A percentile compares a stretch with the other conserved stretches of the same genome.
These are phyloP conservation scores for Daedalea quercina DNA, from an alignment of 768 basidiomycete species.

Conservation along the genomic window DNA sequence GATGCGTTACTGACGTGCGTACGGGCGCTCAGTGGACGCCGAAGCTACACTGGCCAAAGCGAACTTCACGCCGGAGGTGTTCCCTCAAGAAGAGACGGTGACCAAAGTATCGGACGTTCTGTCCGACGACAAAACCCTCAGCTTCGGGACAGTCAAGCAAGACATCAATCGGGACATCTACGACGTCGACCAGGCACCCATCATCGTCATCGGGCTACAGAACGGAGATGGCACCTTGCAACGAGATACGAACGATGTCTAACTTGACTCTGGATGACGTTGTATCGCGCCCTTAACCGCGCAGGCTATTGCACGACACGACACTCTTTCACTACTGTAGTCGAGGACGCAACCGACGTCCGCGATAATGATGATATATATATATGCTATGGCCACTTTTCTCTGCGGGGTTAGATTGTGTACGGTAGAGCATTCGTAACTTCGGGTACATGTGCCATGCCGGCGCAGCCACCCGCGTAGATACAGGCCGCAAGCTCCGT, in stretches of 20 bases:
- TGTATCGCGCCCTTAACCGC: too few relatives aligned
- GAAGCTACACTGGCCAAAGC: conserved; percentile 14
- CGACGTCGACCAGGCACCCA: conserved; percentile 10
- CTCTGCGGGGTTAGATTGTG: not conserved
- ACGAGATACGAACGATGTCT: too few relatives aligned
- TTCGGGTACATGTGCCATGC: conserved; percentile 16
- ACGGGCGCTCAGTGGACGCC: conserved; percentile 11
- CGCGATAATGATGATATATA: too few relatives aligned
- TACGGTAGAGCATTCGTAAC: conserved; percentile 18
- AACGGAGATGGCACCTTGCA: not conserved
- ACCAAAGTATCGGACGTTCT: too few relatives aligned
- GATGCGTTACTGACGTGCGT: not conserved
- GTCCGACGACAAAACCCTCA: not conserved
- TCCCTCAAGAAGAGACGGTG: conserved; percentile 5
- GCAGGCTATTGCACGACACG: too few relatives aligned
- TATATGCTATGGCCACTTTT: too few relatives aligned
- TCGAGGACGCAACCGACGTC: too few relatives aligned
- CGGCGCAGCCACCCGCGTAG: conserved; percentile 9
- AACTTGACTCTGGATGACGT: too few relatives aligned
- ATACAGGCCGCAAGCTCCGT: conserved; percentile 23
- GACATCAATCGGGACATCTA: conserved; percentile 18
- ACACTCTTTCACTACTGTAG: too few relatives aligned
- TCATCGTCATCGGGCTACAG: conserved; percentile 16
- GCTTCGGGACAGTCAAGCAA: conserved; percentile 8
- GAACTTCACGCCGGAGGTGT: conserved; percentile 22